Percentiles rank a stretch among this genome's conserved stretches.
These are phyloP conservation scores for Mucor mucedo DNA, from an alignment of 371 early-diverging fungal species.

Conservation along the genomic window DNA sequence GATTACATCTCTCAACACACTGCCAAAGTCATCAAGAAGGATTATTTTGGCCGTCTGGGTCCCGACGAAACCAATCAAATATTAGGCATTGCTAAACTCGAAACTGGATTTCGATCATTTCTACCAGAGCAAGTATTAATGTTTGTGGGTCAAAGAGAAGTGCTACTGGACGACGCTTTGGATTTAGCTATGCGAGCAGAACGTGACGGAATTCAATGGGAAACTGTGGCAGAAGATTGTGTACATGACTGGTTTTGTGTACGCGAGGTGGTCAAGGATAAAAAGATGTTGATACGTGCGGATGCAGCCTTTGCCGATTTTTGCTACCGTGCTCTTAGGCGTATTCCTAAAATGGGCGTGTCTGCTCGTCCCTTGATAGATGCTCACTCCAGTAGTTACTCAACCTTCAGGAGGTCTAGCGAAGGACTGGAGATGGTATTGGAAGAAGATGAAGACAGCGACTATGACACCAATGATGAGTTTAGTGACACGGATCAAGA, in stretches of 20 bases:
- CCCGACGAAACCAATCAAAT: constrained; percentile 34
- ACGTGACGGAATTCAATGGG: constrained; percentile 39
- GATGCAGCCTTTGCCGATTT: constrained; percentile 43
- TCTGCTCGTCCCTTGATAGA: constrained; percentile 17
- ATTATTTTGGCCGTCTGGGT: constrained; percentile 41
- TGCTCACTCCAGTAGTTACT: constrained; percentile 14
- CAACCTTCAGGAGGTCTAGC: constrained; percentile 23
- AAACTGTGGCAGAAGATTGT: constrained; percentile 44
- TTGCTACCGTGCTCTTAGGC: constrained; percentile 30
- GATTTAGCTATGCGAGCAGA: constrained; percentile 45
- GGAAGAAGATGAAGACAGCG: constrained; percentile 38
- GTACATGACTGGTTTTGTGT: constrained; percentile 57
- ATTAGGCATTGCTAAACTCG: constrained; percentile 42
- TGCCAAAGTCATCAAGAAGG: constrained; percentile 45
- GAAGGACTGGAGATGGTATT: constrained; percentile 41
- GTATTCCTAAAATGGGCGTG: background rate
- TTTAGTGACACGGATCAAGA: constrained; percentile 9
- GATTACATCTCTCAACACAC: constrained; percentile 49
- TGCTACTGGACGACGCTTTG: constrained; percentile 46
- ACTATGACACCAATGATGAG: constrained; percentile 23
- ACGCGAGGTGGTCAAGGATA: constrained; percentile 50
- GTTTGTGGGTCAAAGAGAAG: constrained; percentile 47
- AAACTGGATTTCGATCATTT: constrained; percentile 45
- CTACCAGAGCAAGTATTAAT: constrained; percentile 36
- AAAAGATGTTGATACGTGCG: constrained; percentile 34